These are phyloP conservation scores for Tricholoma hemisulphureum DNA, from an alignment of 768 basidiomycete species.

Conservation along the genomic window DNA sequence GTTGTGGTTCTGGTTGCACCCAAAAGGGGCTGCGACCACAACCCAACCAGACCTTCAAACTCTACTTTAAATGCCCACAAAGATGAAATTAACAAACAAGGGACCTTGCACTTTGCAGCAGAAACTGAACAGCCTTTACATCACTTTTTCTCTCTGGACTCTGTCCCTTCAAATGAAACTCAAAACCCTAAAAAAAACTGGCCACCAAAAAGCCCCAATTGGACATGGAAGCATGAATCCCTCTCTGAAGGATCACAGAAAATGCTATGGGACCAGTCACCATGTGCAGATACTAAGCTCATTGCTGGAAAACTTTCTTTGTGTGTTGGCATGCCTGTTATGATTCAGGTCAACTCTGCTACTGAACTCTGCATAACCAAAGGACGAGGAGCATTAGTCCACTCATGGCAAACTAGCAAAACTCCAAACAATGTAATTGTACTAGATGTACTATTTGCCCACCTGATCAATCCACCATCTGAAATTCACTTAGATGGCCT, in stretches of 20 bases:
- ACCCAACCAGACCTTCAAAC: no score
- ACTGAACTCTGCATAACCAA: constrained; percentile 34
- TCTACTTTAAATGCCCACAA: constrained; percentile 34
- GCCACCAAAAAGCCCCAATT: constrained; percentile 11
- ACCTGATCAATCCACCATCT: constrained; percentile 1
- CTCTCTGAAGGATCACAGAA: background rate
- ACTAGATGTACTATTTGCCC: constrained; percentile 5
- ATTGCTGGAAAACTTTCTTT: constrained; percentile 27
- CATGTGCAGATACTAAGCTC: constrained; percentile 20
- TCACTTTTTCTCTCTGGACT: constrained; percentile 28
- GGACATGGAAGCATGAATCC: no score
- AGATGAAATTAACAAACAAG: constrained; percentile 36
- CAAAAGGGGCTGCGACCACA: no score
- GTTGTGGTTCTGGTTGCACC: no score
- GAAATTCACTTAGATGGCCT: constrained; percentile 1
- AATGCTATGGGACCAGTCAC: constrained; percentile 23
- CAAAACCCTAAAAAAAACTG: background rate
- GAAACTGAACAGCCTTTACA: constrained; percentile 25
- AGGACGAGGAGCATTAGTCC: constrained; percentile 29
- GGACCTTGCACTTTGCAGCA: constrained; percentile 28
- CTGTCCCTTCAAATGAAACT: background rate
- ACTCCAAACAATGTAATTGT: background rate
- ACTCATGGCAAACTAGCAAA: constrained; percentile 18
- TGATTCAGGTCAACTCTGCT: constrained; percentile 30
- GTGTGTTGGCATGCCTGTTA: constrained; percentile 34